Evolutionary conservation across 164 flowering plant genomes (phyloP), one percentile per base, ranked within the genome.

Genomic region (Euptelea pleiosperma): DNA sequence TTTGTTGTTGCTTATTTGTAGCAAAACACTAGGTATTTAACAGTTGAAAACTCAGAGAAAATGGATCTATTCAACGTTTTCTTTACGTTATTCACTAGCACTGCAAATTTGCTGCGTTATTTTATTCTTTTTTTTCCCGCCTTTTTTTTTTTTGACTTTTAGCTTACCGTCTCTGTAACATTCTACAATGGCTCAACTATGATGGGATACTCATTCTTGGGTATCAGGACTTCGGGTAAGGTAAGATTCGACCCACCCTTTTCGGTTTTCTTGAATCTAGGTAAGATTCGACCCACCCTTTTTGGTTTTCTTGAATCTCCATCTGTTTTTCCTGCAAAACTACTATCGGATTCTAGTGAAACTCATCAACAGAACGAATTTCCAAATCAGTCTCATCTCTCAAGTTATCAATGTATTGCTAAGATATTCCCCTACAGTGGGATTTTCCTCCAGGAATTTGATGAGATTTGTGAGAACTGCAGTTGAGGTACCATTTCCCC

Each of bases 401-500:
- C n/a, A n/a, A n/a, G n/a, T n/a, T n/a, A n/a, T n/a, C n/a, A n/a
- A n/a, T n/a, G n/a, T n/a, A n/a, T n/a, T n/a, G n/a, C 83, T 71
- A 36, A 82, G 78, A 26, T 63, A 48, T 70, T 76, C 69, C 69
- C 82, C 47, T 57, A 70, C 80, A 24, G 49, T 34, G 19, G 85
- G 86, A 57, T 84, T 82, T 77, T 84, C 87, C 65, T 49, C 79
- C 21, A 82, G 81, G 61, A 80, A 80, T 61, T 82, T 80, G 64
- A 79, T 67, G 62, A 82, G 54, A 85, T 86, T 82, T 49, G 90
- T 78, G 30, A 84, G 77, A 48, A 77, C 85, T 34, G 90, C 90
- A 36, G 83, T 84, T 10, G 90, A 80, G 41, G 90, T 84, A 55
- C 82, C 90, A 74, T 84, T 87, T 8, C 90, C 90, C 6, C 87